Percentiles rank a stretch among this genome's conserved stretches.
Evolutionary conservation across 129 eudicot species (phyloP).

Genomic region (Artemisia annua): DNA sequence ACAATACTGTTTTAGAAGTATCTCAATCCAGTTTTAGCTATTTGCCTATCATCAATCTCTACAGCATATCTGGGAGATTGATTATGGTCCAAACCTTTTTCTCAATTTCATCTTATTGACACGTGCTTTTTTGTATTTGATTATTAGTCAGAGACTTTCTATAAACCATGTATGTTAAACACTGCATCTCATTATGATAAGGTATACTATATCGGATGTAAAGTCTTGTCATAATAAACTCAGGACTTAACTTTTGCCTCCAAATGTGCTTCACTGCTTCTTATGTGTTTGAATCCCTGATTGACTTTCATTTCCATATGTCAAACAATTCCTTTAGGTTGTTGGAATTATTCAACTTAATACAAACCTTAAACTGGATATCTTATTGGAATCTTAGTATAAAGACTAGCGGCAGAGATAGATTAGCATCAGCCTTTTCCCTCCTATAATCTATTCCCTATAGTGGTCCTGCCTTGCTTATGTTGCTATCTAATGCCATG

Average conservation of each 20-base stretch:
- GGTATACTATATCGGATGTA: not conserved
- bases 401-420: not conserved
- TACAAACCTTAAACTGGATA: too few relatives aligned
- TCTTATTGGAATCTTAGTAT: not conserved
- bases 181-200: not conserved
- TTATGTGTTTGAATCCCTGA: not conserved
- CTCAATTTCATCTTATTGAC: not conserved
- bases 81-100: not conserved
- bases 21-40: not conserved
- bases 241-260: not conserved
- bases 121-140: not conserved
- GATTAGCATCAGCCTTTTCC: not conserved
- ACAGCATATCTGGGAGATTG: not conserved
- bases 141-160: not conserved
- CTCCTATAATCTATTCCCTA: not conserved
- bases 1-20: conserved; percentile 15
- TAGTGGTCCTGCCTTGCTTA: too few relatives aligned
- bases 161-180: not conserved
- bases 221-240: not conserved
- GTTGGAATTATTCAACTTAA: not conserved
- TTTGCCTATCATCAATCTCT: not conserved
- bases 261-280: not conserved
- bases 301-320: not conserved
- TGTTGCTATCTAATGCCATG: too few relatives aligned
- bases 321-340: not conserved